Evolutionary conservation across 768 basidiomycete species (phyloP), one percentile per base, ranked within the genome.

Genomic region (Clathrus columnatus): DNA sequence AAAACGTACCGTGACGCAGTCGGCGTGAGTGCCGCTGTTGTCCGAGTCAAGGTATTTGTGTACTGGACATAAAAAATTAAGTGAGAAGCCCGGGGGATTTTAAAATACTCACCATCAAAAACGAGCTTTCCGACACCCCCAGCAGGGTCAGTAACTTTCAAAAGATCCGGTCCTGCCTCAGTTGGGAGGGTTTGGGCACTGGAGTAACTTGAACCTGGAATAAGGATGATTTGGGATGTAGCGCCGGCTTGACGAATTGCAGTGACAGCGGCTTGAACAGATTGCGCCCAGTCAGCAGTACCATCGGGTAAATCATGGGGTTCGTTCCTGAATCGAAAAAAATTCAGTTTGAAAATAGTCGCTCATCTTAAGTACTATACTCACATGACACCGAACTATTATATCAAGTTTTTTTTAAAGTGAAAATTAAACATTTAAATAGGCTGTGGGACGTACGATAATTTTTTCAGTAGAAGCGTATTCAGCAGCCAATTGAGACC

Each of bases 11-110:
- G 72, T 77, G 4, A 67, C 65, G 63, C 76, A 77, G 49, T 73
- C 72, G 11, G 67, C 61, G 60, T 70, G 67, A 1, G 72, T 75
- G 32, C 76, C 76, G 21, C 69, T 71, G 61, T 72, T 73, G 61
- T 76, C 73, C 36, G 66, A 67, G 53, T 77, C 75, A 59, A 75
- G 69, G 62, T 76, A 76, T 65, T 73, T 69, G 68, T 75, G 74
- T 2, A 72, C 70, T 70, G 28, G 0, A 1, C 7, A 17, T 17
- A 45, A 53, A 44, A 51, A 54, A 18, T 8, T 21, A 29, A 45
- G 20, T 30, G 16, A 29, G 23, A 28, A 10, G 29, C 16, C 11
- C 4, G 23, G 28, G 7, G 23, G 32, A 18, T 18, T 32, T 24
- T 45, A 14, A 44, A 48, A 14, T 49, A 58, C 64, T 58, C 53